Conservation (phyloP, 163 green algal species). For the Scenedesmus sp. region DNA sequence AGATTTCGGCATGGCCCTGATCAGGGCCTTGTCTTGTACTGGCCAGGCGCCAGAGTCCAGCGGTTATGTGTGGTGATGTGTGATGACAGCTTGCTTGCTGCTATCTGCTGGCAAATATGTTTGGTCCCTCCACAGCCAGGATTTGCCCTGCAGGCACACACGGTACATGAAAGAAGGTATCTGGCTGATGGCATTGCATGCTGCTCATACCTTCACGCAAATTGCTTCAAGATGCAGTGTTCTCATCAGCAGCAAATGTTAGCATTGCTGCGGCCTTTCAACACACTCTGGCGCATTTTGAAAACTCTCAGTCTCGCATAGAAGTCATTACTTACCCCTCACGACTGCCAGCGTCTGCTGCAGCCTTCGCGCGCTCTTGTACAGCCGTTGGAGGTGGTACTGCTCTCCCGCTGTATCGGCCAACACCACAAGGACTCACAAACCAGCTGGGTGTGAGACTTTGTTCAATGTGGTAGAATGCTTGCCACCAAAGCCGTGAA, state of each 20-base stretch:
- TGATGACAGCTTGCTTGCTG: neutral
- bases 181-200: neutral
- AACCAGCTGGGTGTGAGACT: neutral
- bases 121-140: neutral
- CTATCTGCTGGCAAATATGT: neutral
- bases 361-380: neutral
- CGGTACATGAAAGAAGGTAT: neutral
- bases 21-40: neutral
- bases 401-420: neutral
- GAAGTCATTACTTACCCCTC: too few relatives aligned
- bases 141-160: neutral
- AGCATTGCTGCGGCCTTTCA: neutral
- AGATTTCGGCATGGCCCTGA: neutral
- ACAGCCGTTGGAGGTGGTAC: slow-evolving; percentile 7
- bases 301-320: neutral
- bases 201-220: neutral
- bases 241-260: neutral
- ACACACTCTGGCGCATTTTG: neutral
- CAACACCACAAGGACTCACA: neutral
- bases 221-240: neutral
- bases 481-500: neutral
- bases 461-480: neutral
- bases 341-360: neutral
- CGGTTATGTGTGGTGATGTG: neutral
- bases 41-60: neutral